Conservation (phyloP, 805 yeast genomes). For the Pichia gijzeniarum region DNA sequence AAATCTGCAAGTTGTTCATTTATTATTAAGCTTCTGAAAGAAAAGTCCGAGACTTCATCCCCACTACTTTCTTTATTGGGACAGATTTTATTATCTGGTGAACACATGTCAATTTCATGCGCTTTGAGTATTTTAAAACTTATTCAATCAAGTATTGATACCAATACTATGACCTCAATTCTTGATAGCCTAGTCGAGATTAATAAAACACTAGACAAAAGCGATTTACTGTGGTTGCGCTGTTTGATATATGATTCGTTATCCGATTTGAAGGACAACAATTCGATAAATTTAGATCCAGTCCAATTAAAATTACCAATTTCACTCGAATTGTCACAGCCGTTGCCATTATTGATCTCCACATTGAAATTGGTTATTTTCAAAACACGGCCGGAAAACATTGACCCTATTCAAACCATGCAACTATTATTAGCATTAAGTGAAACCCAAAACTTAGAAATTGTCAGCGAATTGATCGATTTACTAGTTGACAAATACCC, state of each 20-base stretch:
- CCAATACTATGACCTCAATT: not conserved
- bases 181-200: not conserved
- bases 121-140: slow-evolving; percentile 9
- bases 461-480: slow-evolving; percentile 84
- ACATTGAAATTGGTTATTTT: slow-evolving; percentile 10
- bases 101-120: slow-evolving; percentile 5
- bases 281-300: not conserved
- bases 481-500: slow-evolving; percentile 85
- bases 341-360: slow-evolving; percentile 35
- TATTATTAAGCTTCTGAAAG: slow-evolving; percentile 6
- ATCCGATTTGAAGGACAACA: slow-evolving; percentile 3
- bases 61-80: slow-evolving; percentile 9
- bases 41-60: slow-evolving; percentile 2
- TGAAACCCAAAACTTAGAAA: slow-evolving; percentile 74
- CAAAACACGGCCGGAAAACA: slow-evolving; percentile 1
- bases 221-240: slow-evolving; percentile 10
- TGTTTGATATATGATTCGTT: slow-evolving; percentile 12
- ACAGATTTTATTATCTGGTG: slow-evolving; percentile 3
- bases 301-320: slow-evolving; percentile 3
- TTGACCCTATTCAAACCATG: slow-evolving; percentile 42
- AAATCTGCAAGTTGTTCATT: slow-evolving; percentile 9
- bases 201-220: not conserved
- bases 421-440: slow-evolving; percentile 64
- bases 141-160: slow-evolving; percentile 6
- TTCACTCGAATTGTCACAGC: slow-evolving; percentile 14